These are phyloP conservation scores for Teratosphaeria zuluensis DNA, from an alignment of 2,329 filamentous ascomycete genomes.

Conservation along the genomic window DNA sequence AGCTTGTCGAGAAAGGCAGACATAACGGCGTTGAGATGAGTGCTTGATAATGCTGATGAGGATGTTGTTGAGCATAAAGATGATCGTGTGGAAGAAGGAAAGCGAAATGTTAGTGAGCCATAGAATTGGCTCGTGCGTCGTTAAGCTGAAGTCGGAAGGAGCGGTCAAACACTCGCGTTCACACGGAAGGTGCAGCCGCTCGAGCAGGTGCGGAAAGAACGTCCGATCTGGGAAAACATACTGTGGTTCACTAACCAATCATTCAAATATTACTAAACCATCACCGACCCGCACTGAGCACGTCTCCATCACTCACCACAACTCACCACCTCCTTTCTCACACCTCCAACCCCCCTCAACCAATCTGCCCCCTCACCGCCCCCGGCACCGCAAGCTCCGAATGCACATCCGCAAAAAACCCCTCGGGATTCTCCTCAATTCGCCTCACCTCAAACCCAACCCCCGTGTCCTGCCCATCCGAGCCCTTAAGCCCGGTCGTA, in stretches of 20 bases:
- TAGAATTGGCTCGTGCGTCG: neutral
- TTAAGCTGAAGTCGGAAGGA: neutral
- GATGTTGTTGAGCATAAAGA: neutral
- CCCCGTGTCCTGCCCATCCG: conserved; percentile 34
- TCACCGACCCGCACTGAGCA: no score
- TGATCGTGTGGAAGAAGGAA: neutral
- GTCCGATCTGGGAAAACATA: neutral
- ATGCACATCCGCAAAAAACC: conserved; percentile 47
- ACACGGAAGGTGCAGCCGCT: neutral
- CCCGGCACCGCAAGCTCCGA: conserved; percentile 41
- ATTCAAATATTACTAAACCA: neutral
- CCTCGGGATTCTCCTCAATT: conserved; percentile 42
- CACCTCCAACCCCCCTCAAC: neutral
- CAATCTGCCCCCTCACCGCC: conserved; percentile 44
- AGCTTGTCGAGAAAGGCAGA: neutral
- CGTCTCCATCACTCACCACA: neutral
- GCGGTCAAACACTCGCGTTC: neutral
- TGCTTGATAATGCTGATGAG: neutral
- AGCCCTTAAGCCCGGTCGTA: conserved; percentile 31
- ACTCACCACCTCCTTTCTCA: neutral
- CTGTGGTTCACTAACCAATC: neutral
- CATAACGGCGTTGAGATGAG: neutral
- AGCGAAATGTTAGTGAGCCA: neutral
- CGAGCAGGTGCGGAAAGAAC: neutral
- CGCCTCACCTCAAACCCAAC: conserved; percentile 40